Conservation (phyloP, 2,329 filamentous ascomycete species). For the Apiospora arundinis region DNA sequence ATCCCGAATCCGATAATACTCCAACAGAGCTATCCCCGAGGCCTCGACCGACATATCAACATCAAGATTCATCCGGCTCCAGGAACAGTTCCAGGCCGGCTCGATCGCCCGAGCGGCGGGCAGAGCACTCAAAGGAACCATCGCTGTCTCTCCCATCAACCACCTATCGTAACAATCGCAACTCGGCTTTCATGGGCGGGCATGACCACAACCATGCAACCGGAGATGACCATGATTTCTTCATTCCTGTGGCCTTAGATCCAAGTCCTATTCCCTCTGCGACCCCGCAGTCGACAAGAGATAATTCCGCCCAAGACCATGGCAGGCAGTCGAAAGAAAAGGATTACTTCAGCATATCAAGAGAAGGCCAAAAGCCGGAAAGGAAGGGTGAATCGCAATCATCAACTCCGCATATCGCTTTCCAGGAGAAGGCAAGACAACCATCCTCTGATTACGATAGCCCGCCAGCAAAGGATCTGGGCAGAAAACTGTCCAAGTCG, state of each 20-base stretch:
- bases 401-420: conserved; percentile 87
- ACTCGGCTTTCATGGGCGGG: conserved; percentile 67
- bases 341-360: conserved; percentile 64
- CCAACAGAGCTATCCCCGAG: conserved; percentile 74
- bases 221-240: conserved; percentile 71
- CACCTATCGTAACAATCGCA: conserved; percentile 79
- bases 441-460: conserved; percentile 66
- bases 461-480: conserved; percentile 56
- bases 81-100: conserved; percentile 59
- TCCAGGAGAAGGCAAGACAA: conserved; percentile 81
- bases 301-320: conserved; percentile 48
- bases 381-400: conserved; percentile 56
- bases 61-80: conserved; percentile 58
- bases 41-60: conserved; percentile 58
- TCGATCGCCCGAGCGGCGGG: conserved; percentile 59
- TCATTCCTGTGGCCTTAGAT: conserved; percentile 78
- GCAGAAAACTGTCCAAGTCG: conserved; percentile 56
- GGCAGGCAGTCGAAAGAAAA: conserved; percentile 56
- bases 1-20: conserved; percentile 65
- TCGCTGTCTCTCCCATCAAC: conserved; percentile 75
- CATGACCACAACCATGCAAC: conserved; percentile 48
- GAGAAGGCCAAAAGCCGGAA: conserved; percentile 48
- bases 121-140: conserved; percentile 55
- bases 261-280: conserved; percentile 65
- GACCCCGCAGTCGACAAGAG: conserved; percentile 61